Evolutionary conservation across 1,284 basidiomycete genomes (phyloP).

Genomic region (Boletus sp.): DNA sequence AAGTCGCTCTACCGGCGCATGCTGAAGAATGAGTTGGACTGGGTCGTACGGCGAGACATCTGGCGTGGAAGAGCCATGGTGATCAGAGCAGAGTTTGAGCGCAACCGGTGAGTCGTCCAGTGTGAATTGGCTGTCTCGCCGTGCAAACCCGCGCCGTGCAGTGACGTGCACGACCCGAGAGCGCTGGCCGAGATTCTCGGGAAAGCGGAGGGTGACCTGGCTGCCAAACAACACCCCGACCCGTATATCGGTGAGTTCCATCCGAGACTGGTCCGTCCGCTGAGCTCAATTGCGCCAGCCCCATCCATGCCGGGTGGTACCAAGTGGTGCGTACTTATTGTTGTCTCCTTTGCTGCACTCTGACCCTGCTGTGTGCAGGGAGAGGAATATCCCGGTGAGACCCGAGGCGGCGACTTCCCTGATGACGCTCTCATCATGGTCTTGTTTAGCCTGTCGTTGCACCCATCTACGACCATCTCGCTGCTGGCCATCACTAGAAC

Average conservation of each 20-base stretch:
- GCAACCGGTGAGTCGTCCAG: conserved; percentile 70
- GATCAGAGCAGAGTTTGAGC: conserved; percentile 92
- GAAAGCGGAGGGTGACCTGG: conserved; percentile 80
- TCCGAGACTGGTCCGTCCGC: background rate
- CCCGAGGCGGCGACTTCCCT: background rate
- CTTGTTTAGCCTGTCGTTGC: conserved; percentile 26
- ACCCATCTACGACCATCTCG: conserved; percentile 39
- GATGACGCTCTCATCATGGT: conserved; percentile 7
- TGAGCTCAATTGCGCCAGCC: conserved; percentile 49
- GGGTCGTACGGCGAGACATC: conserved; percentile 83
- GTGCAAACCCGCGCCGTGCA: conserved; percentile 36
- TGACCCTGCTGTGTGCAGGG: conserved; percentile 48
- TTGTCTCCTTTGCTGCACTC: conserved; percentile 16
- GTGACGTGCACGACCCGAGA: conserved; percentile 87
- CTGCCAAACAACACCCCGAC: conserved; percentile 79
- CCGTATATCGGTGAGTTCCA: conserved; percentile 79
- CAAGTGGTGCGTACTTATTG: conserved; percentile 71
- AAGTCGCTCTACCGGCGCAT: conserved; percentile 90
- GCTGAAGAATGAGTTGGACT: conserved; percentile 86
- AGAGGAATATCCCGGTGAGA: conserved; percentile 74
- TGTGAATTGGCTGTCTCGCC: background rate
- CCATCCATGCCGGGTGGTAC: conserved; percentile 82
- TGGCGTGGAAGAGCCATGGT: conserved; percentile 85
- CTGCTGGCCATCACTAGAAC: conserved; percentile 38
- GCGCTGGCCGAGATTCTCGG: conserved; percentile 81